phyloP scores from a whole-genome alignment of 139 green algal species.

The Dunaliella primolecta region DNA sequence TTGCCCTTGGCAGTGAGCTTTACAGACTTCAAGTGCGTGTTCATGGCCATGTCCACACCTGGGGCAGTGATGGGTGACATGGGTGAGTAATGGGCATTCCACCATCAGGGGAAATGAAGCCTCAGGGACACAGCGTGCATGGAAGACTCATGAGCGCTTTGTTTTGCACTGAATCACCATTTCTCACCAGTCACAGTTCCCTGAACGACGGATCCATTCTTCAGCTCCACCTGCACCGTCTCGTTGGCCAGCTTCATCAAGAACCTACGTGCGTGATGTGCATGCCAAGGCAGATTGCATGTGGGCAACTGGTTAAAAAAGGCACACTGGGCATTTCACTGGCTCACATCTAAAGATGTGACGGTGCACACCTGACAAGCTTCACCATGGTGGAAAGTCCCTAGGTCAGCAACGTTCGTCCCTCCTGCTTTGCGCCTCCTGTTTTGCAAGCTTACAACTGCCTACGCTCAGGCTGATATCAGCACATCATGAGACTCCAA shows the following conservation, averaged over 20 bases:
- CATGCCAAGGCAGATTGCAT: background rate
- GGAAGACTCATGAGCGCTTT: background rate
- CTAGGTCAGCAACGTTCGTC: no score
- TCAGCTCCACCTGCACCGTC: conserved; percentile 97
- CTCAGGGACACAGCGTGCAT: background rate
- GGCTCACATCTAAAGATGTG: background rate
- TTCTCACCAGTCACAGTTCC: conserved; percentile 92
- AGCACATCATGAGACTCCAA: background rate
- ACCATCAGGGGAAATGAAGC: background rate
- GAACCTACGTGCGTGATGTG: conserved; percentile 69
- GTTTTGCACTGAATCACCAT: no score
- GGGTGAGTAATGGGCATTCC: no score
- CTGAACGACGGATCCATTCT: conserved; percentile 94
- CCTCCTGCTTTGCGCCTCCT: no score
- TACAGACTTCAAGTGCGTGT: conserved; percentile 96
- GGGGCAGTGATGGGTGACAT: conserved; percentile 18
- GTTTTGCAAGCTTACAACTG: background rate
- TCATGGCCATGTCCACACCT: conserved; percentile 99
- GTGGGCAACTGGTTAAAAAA: background rate
- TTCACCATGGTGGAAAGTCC: conserved; percentile 58
- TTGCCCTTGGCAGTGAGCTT: conserved; percentile 94
- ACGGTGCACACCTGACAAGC: conserved; percentile 54
- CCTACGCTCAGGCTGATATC: background rate
- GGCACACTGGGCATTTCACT: background rate
- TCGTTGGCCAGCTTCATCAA: conserved; percentile 98